Base-by-base conservation (phyloP, 805 yeast species). In the Schwanniomyces pseudopolymorphus region DNA sequence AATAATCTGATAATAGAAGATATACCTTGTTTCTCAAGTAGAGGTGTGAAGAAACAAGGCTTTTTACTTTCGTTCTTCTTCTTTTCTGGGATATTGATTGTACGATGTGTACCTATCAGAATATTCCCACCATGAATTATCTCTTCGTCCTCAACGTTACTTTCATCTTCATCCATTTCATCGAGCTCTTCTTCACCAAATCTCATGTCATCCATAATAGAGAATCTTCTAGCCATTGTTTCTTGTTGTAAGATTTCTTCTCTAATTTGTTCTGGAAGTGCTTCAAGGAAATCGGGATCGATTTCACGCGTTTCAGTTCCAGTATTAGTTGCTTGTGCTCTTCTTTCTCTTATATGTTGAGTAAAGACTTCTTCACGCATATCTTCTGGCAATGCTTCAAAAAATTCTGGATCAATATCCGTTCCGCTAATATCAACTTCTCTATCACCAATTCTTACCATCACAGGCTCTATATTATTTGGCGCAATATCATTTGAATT, bases 311-410 rank as follows among this genome's bases (percentile, higher is more conserved):
- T 70, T 11, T 75, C 69, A 1, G 66, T 60, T 0, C 81, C 60
- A 50, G 67, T 36, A 11, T 67, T 60, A 1, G 78, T 50, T 51
- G 87, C 69, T 72, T 80, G 38, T 74, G 75, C 85, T 49, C 94
- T 74, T 48, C 91, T 72, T 54, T 88, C 94, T 36, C 90, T 71
- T 5, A 89, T 71, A 58, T 90, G 96, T 51, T 89, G 92, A 0
- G 91, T 81, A 59, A 88, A 83, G 0, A 90, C 97, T 58, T 91
- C 97, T 51, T 89, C 96, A 42, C 97, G 74, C 87, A 91, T 87
- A 44, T 88, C 94, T 38, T 89, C 96, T 0, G 97, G 97, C 31
- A 91, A 74, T 0, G 96, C 97, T 56, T 85, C 86, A 49, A 91
- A 72, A 61, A 89, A 91, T 54, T 87, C 92, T 0, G 96, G 96